phyloP scores from a whole-genome alignment of 2,329 filamentous ascomycete species.

The Ascochyta viciae-villosae region DNA sequence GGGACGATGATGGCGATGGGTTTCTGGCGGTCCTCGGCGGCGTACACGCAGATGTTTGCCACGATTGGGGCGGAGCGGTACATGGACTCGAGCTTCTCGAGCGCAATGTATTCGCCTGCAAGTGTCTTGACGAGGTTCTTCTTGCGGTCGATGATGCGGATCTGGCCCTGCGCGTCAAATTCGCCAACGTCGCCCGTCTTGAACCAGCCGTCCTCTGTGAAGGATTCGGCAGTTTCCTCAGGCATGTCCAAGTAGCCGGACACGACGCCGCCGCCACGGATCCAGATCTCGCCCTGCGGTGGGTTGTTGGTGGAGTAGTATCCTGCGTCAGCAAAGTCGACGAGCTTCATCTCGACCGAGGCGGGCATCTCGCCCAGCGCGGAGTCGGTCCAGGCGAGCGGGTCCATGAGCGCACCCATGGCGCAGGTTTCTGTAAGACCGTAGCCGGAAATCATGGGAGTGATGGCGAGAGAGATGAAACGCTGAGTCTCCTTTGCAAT shows the following conservation, averaged over 20 bases:
- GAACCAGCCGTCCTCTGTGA: constrained; percentile 92
- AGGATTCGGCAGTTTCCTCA: constrained; percentile 78
- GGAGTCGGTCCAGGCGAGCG: constrained; percentile 79
- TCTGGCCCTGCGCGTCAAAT: constrained; percentile 78
- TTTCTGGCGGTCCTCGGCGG: constrained; percentile 74
- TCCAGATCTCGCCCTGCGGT: constrained; percentile 91
- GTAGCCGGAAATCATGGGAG: constrained; percentile 93
- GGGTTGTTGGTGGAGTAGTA: constrained; percentile 78
- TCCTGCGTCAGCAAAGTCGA: constrained; percentile 86
- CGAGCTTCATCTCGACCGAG: constrained; percentile 86
- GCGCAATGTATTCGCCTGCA: constrained; percentile 94
- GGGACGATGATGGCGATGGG: constrained; percentile 83
- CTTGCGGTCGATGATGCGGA: constrained; percentile 91
- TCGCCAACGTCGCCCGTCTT: constrained; percentile 96
- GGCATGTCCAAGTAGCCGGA: constrained; percentile 84
- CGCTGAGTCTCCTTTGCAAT: constrained; percentile 86
- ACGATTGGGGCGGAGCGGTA: constrained; percentile 84
- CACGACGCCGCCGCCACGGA: constrained; percentile 79
- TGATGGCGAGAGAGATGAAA: constrained; percentile 90
- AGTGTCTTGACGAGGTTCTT: constrained; percentile 98
- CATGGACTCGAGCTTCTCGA: constrained; percentile 92
- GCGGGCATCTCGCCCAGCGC: constrained; percentile 81
- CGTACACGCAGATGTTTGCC: constrained; percentile 86
- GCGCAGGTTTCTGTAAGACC: constrained; percentile 92
- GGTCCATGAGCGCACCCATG: constrained; percentile 82